phyloP scores from a whole-genome alignment of 169 alveolate genomes.

The Cryptosporidium muris region DNA sequence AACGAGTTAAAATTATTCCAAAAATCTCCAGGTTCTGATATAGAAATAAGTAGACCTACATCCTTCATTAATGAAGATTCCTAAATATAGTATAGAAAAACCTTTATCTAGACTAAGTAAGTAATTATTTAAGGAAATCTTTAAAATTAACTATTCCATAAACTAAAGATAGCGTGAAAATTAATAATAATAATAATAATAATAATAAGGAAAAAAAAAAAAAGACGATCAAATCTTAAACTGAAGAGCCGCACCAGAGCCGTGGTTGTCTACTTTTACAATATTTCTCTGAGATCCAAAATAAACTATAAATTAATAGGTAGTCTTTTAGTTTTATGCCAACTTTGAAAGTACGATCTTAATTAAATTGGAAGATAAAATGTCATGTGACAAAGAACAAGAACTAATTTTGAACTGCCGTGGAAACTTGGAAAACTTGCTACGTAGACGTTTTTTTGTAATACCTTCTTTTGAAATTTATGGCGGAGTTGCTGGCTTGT shows the following conservation, averaged over 20 bases:
- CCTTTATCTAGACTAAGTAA: not conserved
- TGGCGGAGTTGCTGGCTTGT: slow-evolving; percentile 96
- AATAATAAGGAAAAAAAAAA: not conserved
- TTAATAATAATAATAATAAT: not conserved
- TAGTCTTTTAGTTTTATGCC: not conserved
- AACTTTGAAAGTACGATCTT: not conserved
- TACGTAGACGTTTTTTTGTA: slow-evolving; percentile 91
- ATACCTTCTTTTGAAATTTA: slow-evolving; percentile 93
- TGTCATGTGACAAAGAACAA: not conserved
- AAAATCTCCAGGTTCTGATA: slow-evolving; percentile 12
- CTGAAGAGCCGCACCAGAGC: not conserved
- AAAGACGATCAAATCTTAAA: not conserved
- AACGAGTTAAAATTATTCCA: slow-evolving; percentile 31
- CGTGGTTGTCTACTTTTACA: not conserved
- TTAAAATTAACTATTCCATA: not conserved
- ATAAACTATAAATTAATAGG: not conserved
- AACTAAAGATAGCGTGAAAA: not conserved
- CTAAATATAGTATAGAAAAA: not conserved
- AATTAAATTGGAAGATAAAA: not conserved
- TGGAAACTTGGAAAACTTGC: slow-evolving; percentile 84
- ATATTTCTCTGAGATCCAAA: not conserved
- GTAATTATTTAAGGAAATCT: not conserved
- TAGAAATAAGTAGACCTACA: slow-evolving; percentile 14
- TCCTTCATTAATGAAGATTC: slow-evolving; percentile 38
- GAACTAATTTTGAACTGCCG: slow-evolving; percentile 9